Evolutionary conservation across 768 basidiomycete genomes (phyloP).

Genomic region (Dictyophora rubrovolvata): DNA sequence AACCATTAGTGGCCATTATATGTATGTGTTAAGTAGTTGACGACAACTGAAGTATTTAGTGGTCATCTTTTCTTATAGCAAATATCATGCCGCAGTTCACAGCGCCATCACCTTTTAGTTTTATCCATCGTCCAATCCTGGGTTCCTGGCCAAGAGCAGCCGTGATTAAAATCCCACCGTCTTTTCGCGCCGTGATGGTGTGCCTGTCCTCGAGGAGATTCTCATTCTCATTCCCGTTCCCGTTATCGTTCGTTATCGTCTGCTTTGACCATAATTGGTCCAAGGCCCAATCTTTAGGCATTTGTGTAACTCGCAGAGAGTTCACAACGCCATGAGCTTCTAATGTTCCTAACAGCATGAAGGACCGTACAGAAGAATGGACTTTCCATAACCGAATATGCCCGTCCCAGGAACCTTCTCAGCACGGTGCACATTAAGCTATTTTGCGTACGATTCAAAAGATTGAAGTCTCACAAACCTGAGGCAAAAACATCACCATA

Average conservation of each 20-base stretch:
- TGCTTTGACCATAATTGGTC: constrained; percentile 29
- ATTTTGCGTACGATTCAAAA: background rate
- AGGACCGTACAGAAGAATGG: constrained; percentile 66
- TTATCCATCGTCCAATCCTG: constrained; percentile 82
- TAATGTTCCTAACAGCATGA: constrained; percentile 55
- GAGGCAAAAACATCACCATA: constrained; percentile 90
- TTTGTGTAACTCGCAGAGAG: constrained; percentile 69
- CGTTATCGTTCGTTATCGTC: background rate
- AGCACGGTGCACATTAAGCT: background rate
- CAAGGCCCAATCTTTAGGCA: constrained; percentile 32
- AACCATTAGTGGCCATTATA: too few relatives aligned
- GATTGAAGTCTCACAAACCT: constrained; percentile 36
- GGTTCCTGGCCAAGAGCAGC: constrained; percentile 84
- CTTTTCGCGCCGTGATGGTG: background rate
- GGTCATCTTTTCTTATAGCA: constrained; percentile 25
- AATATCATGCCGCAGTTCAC: constrained; percentile 66
- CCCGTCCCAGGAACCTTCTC: constrained; percentile 93
- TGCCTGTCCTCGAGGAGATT: background rate
- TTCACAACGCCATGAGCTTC: constrained; percentile 76
- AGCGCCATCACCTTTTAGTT: constrained; percentile 56
- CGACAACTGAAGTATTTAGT: background rate
- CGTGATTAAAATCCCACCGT: constrained; percentile 42
- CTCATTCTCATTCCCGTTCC: background rate
- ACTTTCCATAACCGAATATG: constrained; percentile 86
- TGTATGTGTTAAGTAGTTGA: background rate